Evolutionary conservation across 2,329 filamentous ascomycete genomes (phyloP), one percentile per base, ranked within the genome.

Genomic region (Pseudocercospora musae): DNA sequence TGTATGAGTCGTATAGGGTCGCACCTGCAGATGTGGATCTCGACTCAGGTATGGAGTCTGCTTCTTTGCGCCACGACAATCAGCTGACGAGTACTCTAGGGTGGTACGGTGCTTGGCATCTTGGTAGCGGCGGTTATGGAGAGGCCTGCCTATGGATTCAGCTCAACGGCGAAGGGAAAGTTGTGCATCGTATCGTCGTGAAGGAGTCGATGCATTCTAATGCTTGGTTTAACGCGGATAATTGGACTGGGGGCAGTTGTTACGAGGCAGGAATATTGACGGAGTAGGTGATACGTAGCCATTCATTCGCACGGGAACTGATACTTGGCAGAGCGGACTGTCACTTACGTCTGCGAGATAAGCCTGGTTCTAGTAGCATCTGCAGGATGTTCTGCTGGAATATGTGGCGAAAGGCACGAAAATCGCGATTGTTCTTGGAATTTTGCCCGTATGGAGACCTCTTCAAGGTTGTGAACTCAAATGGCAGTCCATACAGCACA

Each of bases 381-480:
- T 37, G 29, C 13, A 46, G 44, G 42, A 52, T 60, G 37, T 31
- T 31, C 10, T 31, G 53, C 40, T 60, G 44, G 11, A 33, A 55
- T n/a, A 21, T 60, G 9, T 50, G 23, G 23, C 27, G 4, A n/a
- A 8, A 13, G 15, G 46, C 27, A 11, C 5, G n/a, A 10, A 20
- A 31, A 52, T 59, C 33, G 31, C 50, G 33, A 27, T n/a, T 40
- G 6, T 62, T 33, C 31, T 21, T 52, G 57, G 60, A 62, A 11
- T 62, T 27, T 23, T 62, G 60, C 21, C 40, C 27, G 40, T 56
- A 40, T 13, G 60, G 60, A 6, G 50, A 62, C 21, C 33, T 62
- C 23, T 59, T 29, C 6, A 2, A 44, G n/a, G 20, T 40, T 11
- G 11, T 59, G 13, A 40, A n/a, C 37, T 40, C 37, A 15, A 40